Evolutionary conservation across 176 grass and related monocot genomes (phyloP).

Genomic region (Zizania latifolia): DNA sequence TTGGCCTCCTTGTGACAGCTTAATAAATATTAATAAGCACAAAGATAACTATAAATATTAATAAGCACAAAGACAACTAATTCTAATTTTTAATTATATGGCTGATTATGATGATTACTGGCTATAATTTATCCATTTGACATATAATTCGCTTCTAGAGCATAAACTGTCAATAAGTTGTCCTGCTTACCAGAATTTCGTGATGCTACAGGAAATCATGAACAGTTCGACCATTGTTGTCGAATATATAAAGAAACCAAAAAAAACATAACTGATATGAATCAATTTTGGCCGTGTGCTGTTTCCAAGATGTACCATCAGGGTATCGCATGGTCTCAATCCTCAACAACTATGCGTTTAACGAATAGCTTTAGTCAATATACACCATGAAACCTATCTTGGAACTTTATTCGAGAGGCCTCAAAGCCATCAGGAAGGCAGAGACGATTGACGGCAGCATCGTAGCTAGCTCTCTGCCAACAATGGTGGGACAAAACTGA

Average conservation of each 20-base stretch:
- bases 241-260: neutral
- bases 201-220: neutral
- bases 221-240: neutral
- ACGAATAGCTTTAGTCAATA: neutral
- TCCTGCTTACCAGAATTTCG: too few species aligned
- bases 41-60: too few species aligned
- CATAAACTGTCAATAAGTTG: too few species aligned
- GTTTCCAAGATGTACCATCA: slow-evolving; percentile 6
- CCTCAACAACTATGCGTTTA: neutral
- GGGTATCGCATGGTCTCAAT: slow-evolving; percentile 17
- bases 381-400: neutral
- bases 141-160: too few species aligned
- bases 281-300: neutral
- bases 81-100: too few species aligned
- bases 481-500: slow-evolving; percentile 68
- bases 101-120: too few species aligned
- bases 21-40: too few species aligned
- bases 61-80: too few species aligned
- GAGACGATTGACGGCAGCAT: neutral
- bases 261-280: neutral
- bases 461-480: slow-evolving; percentile 29
- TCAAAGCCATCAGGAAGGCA: neutral
- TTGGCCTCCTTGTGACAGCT: too few species aligned
- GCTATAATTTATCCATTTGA: too few species aligned
- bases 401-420: neutral